Evolutionary conservation across 2,329 filamentous ascomycete genomes (phyloP).

Genomic region (Didymellaceae sp.): DNA sequence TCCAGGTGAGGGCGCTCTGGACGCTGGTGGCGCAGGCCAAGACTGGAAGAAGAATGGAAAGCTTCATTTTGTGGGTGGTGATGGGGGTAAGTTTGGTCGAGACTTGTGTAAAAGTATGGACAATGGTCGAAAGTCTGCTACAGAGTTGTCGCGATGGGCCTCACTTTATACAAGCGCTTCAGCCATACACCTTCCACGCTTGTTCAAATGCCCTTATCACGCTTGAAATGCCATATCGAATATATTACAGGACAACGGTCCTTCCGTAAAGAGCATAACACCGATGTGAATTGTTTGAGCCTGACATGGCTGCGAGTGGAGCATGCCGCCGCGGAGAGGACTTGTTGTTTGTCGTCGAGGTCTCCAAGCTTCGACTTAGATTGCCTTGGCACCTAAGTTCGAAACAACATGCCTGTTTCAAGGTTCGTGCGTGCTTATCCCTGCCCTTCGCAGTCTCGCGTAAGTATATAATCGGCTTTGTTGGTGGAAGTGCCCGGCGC

Average conservation of each 20-base stretch:
- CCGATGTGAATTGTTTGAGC: background rate
- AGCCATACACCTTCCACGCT: background rate
- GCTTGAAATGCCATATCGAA: background rate
- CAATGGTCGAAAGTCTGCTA: background rate
- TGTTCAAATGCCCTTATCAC: background rate
- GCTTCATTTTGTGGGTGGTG: conserved; percentile 22
- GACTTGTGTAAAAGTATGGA: background rate
- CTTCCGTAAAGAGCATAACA: conserved; percentile 1
- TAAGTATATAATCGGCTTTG: background rate
- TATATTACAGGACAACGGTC: conserved; percentile 6
- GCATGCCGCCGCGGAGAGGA: background rate
- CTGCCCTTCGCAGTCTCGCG: background rate
- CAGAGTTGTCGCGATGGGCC: background rate
- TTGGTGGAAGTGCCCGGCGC: background rate
- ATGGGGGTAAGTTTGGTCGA: background rate
- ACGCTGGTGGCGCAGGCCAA: conserved; percentile 29
- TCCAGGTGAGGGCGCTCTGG: conserved; percentile 36
- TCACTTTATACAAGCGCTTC: conserved; percentile 3
- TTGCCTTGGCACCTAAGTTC: conserved; percentile 11
- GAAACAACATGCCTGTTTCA: conserved; percentile 12
- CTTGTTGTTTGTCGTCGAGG: background rate
- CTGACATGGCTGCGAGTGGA: background rate
- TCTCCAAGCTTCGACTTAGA: conserved; percentile 6
- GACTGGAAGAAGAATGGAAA: conserved; percentile 26
- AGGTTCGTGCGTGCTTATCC: conserved; percentile 2